These are phyloP conservation scores for Leccinum subgranulosum DNA, from an alignment of 768 basidiomycete species.

Conservation along the genomic window DNA sequence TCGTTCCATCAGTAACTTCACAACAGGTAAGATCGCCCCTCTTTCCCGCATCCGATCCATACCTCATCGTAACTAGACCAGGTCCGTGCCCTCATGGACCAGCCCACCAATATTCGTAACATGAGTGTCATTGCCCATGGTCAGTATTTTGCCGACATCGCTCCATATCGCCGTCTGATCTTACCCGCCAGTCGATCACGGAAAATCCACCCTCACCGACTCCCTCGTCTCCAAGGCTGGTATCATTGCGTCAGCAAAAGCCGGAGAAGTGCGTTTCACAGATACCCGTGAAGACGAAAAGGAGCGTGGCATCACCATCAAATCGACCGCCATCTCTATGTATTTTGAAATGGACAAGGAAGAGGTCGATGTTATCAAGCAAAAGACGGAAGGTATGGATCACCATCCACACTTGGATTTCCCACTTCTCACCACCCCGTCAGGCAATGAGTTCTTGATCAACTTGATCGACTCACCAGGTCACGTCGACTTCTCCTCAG, in stretches of 20 bases:
- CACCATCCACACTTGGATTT: constrained; percentile 3
- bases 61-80: constrained; percentile 53
- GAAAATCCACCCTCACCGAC: constrained; percentile 99
- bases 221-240: constrained; percentile 99
- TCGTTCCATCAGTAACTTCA: constrained; percentile 71
- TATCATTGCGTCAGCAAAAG: constrained; percentile 93
- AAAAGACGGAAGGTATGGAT: constrained; percentile 83
- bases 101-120: constrained; percentile 89
- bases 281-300: constrained; percentile 98
- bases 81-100: constrained; percentile 86
- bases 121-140: constrained; percentile 94
- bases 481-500: constrained; percentile 99
- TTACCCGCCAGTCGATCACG: constrained; percentile 83
- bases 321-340: constrained; percentile 99
- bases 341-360: constrained; percentile 96
- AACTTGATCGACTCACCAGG: constrained; percentile 99
- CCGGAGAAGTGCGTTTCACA: constrained; percentile 95
- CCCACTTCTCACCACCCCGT: background rate
- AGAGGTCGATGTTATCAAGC: constrained; percentile 78
- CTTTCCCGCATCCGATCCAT: background rate
- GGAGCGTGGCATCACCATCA: constrained; percentile 99
- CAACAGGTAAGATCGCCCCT: constrained; percentile 59
- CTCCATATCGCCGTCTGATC: constrained; percentile 18
- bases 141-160: constrained; percentile 35
- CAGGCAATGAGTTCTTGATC: constrained; percentile 96